A percentile compares a stretch with the other conserved stretches of the same genome.
phyloP scores from a whole-genome alignment of 2,329 filamentous ascomycete species.

The Alternaria conjuncta region DNA sequence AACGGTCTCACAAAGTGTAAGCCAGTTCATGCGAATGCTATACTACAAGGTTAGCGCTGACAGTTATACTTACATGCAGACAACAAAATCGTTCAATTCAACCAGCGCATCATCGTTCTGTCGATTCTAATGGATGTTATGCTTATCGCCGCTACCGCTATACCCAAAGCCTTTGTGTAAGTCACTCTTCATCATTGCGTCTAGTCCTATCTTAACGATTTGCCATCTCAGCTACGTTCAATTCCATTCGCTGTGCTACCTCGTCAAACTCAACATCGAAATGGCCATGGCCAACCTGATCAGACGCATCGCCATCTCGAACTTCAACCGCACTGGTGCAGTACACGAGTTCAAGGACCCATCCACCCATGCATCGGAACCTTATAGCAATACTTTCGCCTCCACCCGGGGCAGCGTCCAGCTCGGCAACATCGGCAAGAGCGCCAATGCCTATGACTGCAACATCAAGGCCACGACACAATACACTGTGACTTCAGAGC shows the following conservation, averaged over 20 bases:
- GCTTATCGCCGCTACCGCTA: conserved; percentile 52
- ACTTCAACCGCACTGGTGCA: neutral
- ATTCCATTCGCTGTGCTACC: conserved; percentile 54
- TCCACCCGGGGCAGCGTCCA: neutral
- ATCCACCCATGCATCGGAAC: neutral
- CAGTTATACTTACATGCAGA: neutral
- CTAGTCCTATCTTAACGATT: neutral
- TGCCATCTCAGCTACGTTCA: conserved; percentile 47
- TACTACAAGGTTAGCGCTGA: neutral
- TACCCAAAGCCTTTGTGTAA: conserved; percentile 48
- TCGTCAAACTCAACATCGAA: conserved; percentile 55
- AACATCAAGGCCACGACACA: neutral
- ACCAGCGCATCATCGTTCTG: neutral
- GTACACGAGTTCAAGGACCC: neutral
- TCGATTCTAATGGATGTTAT: conserved; percentile 54
- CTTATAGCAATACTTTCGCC: neutral
- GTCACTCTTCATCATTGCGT: neutral
- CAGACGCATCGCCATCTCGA: conserved; percentile 20
- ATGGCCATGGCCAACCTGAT: conserved; percentile 43
- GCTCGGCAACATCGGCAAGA: neutral
- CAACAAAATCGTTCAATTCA: neutral
- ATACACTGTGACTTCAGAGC: neutral
- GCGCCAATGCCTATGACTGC: neutral
- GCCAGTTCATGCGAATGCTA: conserved; percentile 7
- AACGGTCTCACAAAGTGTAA: conserved; percentile 46